A percentile compares a stretch with the other conserved stretches of the same genome.
Conservation (phyloP, 495 filamentous ascomycete species). For the Darksidea phi region DNA sequence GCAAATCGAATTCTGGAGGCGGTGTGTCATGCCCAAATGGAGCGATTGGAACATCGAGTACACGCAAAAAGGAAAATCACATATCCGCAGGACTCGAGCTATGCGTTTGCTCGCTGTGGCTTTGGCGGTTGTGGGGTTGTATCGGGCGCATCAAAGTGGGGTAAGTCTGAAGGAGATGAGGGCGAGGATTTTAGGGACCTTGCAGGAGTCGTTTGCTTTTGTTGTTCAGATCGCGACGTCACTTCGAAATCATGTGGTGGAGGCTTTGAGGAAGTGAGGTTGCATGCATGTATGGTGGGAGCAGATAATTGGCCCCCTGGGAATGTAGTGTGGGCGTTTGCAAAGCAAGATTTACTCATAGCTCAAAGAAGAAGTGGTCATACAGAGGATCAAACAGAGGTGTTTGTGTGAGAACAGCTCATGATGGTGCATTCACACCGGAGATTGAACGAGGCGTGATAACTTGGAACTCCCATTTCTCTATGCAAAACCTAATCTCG, state of each 20-base stretch:
- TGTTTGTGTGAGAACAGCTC: no score
- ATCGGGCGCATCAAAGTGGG: conserved; percentile 10
- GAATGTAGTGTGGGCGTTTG: no score
- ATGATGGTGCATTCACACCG: no score
- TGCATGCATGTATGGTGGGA: no score
- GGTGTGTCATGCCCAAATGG: conserved; percentile 59
- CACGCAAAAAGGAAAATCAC: conserved; percentile 40
- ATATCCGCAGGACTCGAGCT: conserved; percentile 3
- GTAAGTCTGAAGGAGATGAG: conserved; percentile 18
- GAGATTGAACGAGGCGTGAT: no score
- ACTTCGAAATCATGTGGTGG: not conserved
- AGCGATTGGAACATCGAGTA: conserved; percentile 55
- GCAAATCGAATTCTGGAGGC: conserved; percentile 28
- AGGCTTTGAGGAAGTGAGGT: no score
- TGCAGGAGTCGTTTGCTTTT: not conserved
- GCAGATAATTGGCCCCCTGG: no score
- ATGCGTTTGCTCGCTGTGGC: conserved; percentile 6
- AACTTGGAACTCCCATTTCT: no score
- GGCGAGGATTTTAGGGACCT: not conserved
- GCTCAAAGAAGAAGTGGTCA: no score
- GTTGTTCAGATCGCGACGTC: not conserved
- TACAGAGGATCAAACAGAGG: no score
- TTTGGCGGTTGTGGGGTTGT: conserved; percentile 10
- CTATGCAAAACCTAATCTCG: no score
- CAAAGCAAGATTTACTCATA: no score